Evolutionary conservation across 345 rosid species (phyloP).

Genomic region (Orychophragmus violaceus): DNA sequence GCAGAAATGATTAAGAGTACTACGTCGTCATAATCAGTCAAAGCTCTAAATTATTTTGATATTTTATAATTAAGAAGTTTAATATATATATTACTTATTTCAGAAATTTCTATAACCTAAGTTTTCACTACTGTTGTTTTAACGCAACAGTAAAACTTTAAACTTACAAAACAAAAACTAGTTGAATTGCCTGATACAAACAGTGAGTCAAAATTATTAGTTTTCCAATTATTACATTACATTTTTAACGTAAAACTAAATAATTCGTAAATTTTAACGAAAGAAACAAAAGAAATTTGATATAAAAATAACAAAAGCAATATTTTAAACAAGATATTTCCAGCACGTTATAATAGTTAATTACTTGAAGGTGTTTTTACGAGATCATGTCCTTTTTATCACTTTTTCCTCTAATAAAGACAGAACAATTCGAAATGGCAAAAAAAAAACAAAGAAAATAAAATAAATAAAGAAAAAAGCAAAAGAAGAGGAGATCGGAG

Average conservation of each 20-base stretch:
- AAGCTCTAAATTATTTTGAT: neutral
- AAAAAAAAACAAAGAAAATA: constrained; percentile 1
- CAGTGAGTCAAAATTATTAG: neutral
- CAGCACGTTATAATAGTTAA: neutral
- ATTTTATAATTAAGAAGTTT: neutral
- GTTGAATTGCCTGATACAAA: neutral
- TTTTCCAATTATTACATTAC: neutral
- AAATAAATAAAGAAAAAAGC: neutral
- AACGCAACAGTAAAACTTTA: too few species aligned
- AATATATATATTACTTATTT: neutral
- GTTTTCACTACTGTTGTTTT: too few species aligned
- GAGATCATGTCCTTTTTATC: neutral
- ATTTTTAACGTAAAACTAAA: neutral
- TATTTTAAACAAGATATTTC: neutral
- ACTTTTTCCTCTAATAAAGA: neutral
- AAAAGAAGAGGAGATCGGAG: constrained; percentile 28
- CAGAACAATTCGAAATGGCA: neutral
- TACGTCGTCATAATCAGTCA: too few species aligned
- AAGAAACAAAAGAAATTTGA: neutral
- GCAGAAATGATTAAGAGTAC: neutral
- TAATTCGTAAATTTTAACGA: neutral
- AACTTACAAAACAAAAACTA: neutral
- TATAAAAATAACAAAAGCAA: neutral
- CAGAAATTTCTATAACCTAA: neutral
- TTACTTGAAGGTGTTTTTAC: neutral